Evolutionary conservation across 2,329 filamentous ascomycete species (phyloP).

Genomic region (Acrodontium crateriforme): DNA sequence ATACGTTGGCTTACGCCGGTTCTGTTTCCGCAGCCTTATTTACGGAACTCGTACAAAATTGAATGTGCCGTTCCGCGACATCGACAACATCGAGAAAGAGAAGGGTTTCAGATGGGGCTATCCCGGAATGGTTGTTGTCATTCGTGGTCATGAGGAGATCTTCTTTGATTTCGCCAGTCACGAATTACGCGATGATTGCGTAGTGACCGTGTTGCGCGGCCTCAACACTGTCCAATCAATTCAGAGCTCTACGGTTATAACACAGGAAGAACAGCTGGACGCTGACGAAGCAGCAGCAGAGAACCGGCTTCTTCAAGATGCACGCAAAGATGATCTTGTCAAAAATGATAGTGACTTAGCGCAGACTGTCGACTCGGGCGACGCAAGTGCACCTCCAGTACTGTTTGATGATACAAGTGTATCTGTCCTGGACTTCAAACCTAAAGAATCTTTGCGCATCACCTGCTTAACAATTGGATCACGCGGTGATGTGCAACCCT

Average conservation of each 20-base stretch:
- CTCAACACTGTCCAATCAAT: constrained; percentile 61
- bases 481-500: constrained; percentile 90
- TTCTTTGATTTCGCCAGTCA: constrained; percentile 83
- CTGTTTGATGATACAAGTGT: constrained; percentile 80
- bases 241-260: constrained; percentile 53
- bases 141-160: constrained; percentile 84
- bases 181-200: constrained; percentile 77
- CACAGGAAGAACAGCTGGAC: constrained; percentile 53
- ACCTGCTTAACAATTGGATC: constrained; percentile 95
- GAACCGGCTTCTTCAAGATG: constrained; percentile 62
- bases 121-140: constrained; percentile 79
- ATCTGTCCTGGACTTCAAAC: constrained; percentile 85
- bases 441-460: constrained; percentile 61
- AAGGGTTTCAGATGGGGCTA: constrained; percentile 90
- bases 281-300: constrained; percentile 67
- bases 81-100: constrained; percentile 88
- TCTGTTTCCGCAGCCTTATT: constrained; percentile 86
- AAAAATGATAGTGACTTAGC: constrained; percentile 25
- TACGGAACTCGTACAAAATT: constrained; percentile 84
- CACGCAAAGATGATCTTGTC: constrained; percentile 38
- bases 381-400: constrained; percentile 53
- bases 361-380: constrained; percentile 10
- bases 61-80: constrained; percentile 77
- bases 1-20: constrained; percentile 74
- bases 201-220: constrained; percentile 62